Evolutionary conservation across 148 eudicot genomes (phyloP).

Genomic region (Arbutus unedo): DNA sequence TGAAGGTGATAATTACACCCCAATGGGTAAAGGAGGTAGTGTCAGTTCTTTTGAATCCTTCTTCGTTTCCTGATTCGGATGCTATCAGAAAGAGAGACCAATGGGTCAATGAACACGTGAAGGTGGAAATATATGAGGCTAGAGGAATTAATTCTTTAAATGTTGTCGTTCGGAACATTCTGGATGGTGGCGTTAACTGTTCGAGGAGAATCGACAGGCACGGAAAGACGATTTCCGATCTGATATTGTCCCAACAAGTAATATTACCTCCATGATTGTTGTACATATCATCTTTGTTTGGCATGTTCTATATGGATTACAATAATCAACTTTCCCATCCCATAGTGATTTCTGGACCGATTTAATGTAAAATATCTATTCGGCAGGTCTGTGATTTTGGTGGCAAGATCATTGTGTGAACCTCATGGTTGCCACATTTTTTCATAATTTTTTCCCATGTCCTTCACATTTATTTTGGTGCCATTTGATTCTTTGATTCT

Average conservation of each 20-base stretch:
- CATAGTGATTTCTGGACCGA: background rate
- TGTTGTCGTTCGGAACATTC: constrained; percentile 75
- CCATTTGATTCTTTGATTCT: background rate
- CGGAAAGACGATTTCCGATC: constrained; percentile 83
- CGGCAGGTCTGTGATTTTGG: too few relatives aligned
- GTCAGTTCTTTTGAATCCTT: constrained; percentile 50
- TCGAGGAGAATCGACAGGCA: constrained; percentile 92
- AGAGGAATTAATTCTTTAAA: constrained; percentile 70
- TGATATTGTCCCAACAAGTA: constrained; percentile 69
- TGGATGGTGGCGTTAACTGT: constrained; percentile 96
- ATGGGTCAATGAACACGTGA: constrained; percentile 66
- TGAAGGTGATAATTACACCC: constrained; percentile 62
- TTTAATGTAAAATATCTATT: background rate
- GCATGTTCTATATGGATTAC: background rate
- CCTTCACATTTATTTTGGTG: background rate
- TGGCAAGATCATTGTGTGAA: background rate
- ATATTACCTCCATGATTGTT: constrained; percentile 47
- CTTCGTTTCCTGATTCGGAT: constrained; percentile 57
- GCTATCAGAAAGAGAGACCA: constrained; percentile 49
- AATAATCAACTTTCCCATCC: background rate
- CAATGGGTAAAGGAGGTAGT: constrained; percentile 75
- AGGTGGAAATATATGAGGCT: constrained; percentile 82
- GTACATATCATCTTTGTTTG: background rate
- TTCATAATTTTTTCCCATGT: background rate
- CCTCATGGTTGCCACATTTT: background rate